These are phyloP conservation scores for Straminergon stramineum DNA, from an alignment of 225 moss, liverwort and hornwort genomes.

Conservation along the genomic window DNA sequence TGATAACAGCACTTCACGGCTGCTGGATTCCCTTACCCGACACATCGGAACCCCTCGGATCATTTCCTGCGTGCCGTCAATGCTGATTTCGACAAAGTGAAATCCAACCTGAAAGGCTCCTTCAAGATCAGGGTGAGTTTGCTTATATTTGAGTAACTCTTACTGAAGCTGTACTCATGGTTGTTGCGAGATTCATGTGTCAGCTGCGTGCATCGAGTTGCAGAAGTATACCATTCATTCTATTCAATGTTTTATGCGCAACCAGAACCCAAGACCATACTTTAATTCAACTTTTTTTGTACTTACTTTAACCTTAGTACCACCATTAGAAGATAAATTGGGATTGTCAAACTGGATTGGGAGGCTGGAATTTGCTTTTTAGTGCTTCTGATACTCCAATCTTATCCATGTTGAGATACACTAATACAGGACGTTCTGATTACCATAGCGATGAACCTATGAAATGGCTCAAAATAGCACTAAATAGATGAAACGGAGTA, in stretches of 20 bases:
- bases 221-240: neutral
- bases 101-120: constrained; percentile 40
- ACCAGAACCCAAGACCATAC: neutral
- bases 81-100: constrained; percentile 56
- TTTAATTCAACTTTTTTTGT: no score
- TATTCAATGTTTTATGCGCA: neutral
- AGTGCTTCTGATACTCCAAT: neutral
- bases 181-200: neutral
- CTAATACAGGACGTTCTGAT: neutral
- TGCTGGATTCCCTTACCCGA: constrained; percentile 45
- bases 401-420: neutral
- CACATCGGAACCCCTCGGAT: constrained; percentile 48
- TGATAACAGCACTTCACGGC: constrained; percentile 35
- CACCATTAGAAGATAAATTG: neutral
- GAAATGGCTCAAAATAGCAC: neutral
- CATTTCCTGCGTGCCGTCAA: constrained; percentile 52
- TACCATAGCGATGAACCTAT: neutral
- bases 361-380: neutral
- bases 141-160: neutral
- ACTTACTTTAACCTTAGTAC: neutral
- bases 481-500: neutral
- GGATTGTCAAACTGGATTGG: neutral
- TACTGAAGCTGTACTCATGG: neutral
- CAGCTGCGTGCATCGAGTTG: neutral
- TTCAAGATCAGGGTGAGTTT: constrained; percentile 43